A percentile compares a stretch with the other conserved stretches of the same genome.
Evolutionary conservation across 352 stramenopile species (phyloP).

Genomic region (Globisporangium nunn): DNA sequence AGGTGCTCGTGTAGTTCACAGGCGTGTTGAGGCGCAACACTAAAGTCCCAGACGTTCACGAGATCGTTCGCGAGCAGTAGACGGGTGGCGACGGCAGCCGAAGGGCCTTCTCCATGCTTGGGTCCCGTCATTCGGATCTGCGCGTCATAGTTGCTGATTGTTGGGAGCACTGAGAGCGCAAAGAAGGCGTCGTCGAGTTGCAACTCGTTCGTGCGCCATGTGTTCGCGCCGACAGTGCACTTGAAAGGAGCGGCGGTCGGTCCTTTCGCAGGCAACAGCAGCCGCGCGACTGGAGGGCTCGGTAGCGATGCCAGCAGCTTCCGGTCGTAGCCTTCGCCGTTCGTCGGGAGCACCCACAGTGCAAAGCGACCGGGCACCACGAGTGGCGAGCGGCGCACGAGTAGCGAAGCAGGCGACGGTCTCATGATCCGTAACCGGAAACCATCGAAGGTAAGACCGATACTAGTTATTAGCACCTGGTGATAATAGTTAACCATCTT

Average conservation of each 20-base stretch:
- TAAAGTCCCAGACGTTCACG: constrained; percentile 37
- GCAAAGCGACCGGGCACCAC: constrained; percentile 23
- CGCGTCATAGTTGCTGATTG: neutral
- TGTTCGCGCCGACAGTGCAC: constrained; percentile 2
- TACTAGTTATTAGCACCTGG: too few relatives aligned
- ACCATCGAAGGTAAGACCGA: neutral
- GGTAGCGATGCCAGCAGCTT: constrained; percentile 14
- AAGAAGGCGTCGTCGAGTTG: constrained; percentile 1
- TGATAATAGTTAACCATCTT: too few relatives aligned
- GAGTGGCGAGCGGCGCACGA: neutral
- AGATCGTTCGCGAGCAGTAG: constrained; percentile 26
- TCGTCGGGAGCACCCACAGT: constrained; percentile 28
- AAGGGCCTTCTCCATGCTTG: neutral
- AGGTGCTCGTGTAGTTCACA: constrained; percentile 33
- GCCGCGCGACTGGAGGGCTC: constrained; percentile 15
- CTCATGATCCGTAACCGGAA: neutral
- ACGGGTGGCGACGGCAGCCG: constrained; percentile 18
- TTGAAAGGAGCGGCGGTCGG: neutral
- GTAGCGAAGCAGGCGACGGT: neutral
- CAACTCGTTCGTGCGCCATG: neutral
- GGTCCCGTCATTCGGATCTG: neutral
- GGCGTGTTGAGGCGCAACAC: constrained; percentile 15
- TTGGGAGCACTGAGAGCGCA: constrained; percentile 10
- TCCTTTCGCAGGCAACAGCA: constrained; percentile 19
- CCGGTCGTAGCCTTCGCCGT: constrained; percentile 12